Evolutionary conservation across 139 green algal genomes (phyloP).

Genomic region (Micromonas commoda): DNA sequence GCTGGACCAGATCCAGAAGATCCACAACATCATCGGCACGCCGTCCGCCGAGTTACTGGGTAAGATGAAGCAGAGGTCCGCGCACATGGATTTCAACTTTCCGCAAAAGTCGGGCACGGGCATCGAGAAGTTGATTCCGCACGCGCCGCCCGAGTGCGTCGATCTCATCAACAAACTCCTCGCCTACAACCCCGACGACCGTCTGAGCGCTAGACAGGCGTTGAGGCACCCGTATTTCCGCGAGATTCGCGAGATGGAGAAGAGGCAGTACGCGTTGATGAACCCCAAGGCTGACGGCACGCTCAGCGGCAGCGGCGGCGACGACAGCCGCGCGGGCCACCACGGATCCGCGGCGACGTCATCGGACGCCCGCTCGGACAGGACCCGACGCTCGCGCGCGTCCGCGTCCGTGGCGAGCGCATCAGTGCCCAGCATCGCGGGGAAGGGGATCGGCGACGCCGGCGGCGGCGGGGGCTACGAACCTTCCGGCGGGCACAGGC

Average conservation of each 20-base stretch:
- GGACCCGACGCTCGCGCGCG: too few species aligned
- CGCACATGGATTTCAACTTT: conserved; percentile 69
- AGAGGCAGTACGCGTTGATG: conserved; percentile 47
- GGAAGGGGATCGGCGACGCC: background rate
- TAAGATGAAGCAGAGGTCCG: conserved; percentile 61
- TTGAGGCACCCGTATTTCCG: conserved; percentile 71
- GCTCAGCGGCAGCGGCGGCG: too few species aligned
- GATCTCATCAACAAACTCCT: conserved; percentile 72
- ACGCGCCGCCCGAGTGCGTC: conserved; percentile 55
- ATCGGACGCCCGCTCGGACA: too few species aligned
- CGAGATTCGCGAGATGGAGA: conserved; percentile 56
- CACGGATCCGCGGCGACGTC: too few species aligned
- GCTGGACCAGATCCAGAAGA: conserved; percentile 78
- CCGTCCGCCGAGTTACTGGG: conserved; percentile 62
- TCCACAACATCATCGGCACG: conserved; percentile 73
- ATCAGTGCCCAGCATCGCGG: too few species aligned
- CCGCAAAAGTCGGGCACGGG: conserved; percentile 46
- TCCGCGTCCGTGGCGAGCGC: too few species aligned
- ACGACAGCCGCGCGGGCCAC: too few species aligned
- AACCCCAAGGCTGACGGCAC: conserved; percentile 21
- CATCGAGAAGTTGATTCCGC: conserved; percentile 65
- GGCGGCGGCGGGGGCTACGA: background rate
- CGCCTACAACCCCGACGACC: conserved; percentile 71
- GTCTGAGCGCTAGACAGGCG: conserved; percentile 57
- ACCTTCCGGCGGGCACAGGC: background rate